A percentile compares a stretch with the other conserved stretches of the same genome.
Conservation (phyloP, 2,329 filamentous ascomycete genomes). For the Botryotinia convoluta region DNA sequence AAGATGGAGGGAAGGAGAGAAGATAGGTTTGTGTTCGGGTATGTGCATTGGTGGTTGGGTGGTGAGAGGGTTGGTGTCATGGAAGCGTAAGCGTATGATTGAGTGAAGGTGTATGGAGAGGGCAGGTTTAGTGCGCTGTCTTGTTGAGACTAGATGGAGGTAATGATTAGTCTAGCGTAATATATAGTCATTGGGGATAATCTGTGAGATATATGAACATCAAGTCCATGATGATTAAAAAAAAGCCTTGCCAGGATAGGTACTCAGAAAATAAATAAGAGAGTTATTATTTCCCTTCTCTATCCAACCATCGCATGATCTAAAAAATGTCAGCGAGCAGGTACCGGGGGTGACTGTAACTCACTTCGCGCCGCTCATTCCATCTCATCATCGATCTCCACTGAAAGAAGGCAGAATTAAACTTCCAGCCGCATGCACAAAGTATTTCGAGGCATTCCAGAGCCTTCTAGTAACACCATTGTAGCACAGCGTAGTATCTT, state of each 20-base stretch:
- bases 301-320: neutral
- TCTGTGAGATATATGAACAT: neutral
- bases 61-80: neutral
- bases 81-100: neutral
- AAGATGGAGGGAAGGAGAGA: neutral
- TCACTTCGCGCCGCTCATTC: neutral
- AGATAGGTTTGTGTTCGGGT: neutral
- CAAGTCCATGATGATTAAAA: neutral
- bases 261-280: neutral
- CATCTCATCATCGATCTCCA: neutral
- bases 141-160: neutral
- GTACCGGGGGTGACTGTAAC: neutral
- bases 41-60: neutral
- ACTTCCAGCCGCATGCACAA: neutral
- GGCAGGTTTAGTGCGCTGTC: neutral
- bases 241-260: neutral
- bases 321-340: neutral
- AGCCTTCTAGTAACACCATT: neutral
- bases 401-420: constrained; percentile 2
- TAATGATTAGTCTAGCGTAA: neutral
- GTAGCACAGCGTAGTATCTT: neutral
- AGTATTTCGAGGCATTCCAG: no score
- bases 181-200: neutral
- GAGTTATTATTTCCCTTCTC: neutral
- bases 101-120: neutral